Base-by-base conservation (phyloP, 306 rosid species). In the Prunus padus region DNA sequence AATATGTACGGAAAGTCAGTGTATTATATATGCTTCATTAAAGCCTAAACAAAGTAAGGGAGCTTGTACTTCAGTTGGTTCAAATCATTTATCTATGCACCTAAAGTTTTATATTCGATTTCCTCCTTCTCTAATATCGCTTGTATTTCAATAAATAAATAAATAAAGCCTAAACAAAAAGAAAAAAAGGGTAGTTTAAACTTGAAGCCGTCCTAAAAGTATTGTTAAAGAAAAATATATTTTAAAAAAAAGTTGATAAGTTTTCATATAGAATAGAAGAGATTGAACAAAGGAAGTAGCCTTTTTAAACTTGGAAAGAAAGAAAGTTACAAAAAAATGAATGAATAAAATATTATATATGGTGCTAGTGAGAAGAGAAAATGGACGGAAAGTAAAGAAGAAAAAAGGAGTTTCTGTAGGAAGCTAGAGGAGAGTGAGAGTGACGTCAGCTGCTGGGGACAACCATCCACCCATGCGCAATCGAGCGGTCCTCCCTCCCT, bases 391-490 rank as follows among this genome's bases (percentile, higher is more conserved):
- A 55, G 62, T 8, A 56, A 22, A 56, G 62, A 56, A 56, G 62
- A 62, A 64, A 56, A 74, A 28, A 33, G 46, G 49, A 28, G 56
- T 42, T 46, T 47, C 28, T 16, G 72, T 65, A 28, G 77, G 82
- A 60, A 77, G 87, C 59, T 84, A 79, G 77, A 45, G 89, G 64
- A 6, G 65, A 71, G 42, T 37, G 76, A 30, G 52, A 65, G 40
- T 87, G 92, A 91, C 90, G 83, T 87, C 89, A 88, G 75, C 76
- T 28, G 79, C 75, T 71, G 89, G 93, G 96, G 96, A 88, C 94
- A 88, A 84, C 72, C 77, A 72, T 80, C 51, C 86, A 87, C 46
- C 94, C 98, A 92, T 88, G 98, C 98, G 98, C 98, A 88, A 67
- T 81, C 73, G 82, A 80, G 92, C 93, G 94, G 92, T 86, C 98